Evolutionary conservation across 306 rosid species (phyloP).

Genomic region (Begonia peltatifolia): DNA sequence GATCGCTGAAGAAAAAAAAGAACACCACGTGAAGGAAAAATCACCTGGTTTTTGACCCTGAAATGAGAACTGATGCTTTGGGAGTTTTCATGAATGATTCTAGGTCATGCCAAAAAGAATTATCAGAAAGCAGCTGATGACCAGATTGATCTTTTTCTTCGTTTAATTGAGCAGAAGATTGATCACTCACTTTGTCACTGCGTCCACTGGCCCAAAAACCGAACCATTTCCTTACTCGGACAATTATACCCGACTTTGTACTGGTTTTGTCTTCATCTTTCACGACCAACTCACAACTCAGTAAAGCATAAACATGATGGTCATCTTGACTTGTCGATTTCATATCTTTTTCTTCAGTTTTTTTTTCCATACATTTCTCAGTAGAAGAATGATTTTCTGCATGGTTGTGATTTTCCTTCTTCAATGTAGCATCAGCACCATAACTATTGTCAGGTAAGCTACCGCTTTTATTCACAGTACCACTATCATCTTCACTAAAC

Average conservation of each 20-base stretch:
- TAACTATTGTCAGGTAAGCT: slow-evolving; percentile 17
- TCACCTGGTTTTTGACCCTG: slow-evolving; percentile 73
- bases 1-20: slow-evolving; percentile 1
- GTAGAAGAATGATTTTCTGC: slow-evolving; percentile 1
- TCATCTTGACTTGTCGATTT: slow-evolving; percentile 20
- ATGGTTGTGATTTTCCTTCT: slow-evolving; percentile 15
- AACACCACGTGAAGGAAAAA: too few species aligned
- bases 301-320: slow-evolving; percentile 15
- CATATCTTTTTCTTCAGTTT: slow-evolving; percentile 11
- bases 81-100: slow-evolving; percentile 42
- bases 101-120: slow-evolving; percentile 56
- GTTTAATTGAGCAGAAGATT: slow-evolving; percentile 14
- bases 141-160: slow-evolving; percentile 9
- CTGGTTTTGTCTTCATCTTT: slow-evolving; percentile 5
- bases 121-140: slow-evolving; percentile 30
- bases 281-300: slow-evolving; percentile 5
- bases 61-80: slow-evolving; percentile 37
- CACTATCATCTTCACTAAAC: slow-evolving; percentile 13
- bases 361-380: slow-evolving; percentile 9
- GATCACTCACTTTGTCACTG: slow-evolving; percentile 16
- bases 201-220: slow-evolving; percentile 24
- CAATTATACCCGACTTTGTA: slow-evolving; percentile 23
- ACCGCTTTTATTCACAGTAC: slow-evolving; percentile 16
- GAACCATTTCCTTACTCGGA: slow-evolving; percentile 28
- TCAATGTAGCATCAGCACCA: slow-evolving; percentile 12